Conservation (phyloP, 129 eudicot species). For the Saussurea involucrata region DNA sequence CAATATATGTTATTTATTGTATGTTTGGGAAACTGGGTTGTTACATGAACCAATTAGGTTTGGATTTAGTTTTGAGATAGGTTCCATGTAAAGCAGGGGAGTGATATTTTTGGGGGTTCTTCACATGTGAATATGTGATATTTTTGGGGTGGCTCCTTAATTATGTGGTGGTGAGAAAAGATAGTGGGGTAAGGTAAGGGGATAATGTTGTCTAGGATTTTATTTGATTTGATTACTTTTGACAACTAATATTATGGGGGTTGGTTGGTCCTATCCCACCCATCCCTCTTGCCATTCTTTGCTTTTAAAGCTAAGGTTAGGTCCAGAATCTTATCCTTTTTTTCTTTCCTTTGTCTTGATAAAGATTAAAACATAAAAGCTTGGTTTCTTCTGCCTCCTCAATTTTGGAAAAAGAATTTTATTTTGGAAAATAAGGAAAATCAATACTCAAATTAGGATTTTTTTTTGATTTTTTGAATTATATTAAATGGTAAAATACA, state of each 20-base stretch:
- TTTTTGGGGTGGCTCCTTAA: conserved; percentile 12
- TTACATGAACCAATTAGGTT: neutral
- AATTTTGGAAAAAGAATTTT: neutral
- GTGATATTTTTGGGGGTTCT: neutral
- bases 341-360: neutral
- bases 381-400: neutral
- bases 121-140: conserved; percentile 10
- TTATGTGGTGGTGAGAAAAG: conserved; percentile 15
- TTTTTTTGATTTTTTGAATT: too few relatives aligned
- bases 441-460: neutral
- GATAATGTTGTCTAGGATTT: conserved; percentile 25
- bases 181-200: conserved; percentile 18
- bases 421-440: neutral
- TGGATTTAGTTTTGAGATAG: neutral
- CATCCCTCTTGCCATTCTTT: conserved; percentile 12
- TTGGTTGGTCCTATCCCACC: conserved; percentile 15
- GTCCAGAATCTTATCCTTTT: conserved; percentile 2
- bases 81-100: neutral
- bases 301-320: conserved; percentile 14
- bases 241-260: conserved; percentile 5
- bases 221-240: conserved; percentile 6
- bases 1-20: too few relatives aligned
- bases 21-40: too few relatives aligned
- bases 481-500: neutral
- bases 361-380: neutral